Base-by-base conservation (phyloP, 1,139 yeast species). In the Yamadazyma diddensiae region DNA sequence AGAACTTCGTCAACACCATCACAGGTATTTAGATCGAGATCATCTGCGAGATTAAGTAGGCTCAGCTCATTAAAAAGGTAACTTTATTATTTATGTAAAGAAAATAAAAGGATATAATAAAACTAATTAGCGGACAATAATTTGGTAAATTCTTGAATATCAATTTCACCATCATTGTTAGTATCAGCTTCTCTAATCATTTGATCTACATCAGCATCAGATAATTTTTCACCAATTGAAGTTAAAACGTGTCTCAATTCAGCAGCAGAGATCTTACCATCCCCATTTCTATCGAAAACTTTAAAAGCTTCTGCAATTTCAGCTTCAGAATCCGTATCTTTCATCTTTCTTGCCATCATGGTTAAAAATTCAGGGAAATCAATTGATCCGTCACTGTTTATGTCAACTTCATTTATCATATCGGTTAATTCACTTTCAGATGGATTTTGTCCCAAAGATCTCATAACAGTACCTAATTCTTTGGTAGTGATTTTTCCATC, bases 401-500 rank as follows among this genome's bases (percentile, higher is more conserved):
- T 83, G 59, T 92, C 98, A 32, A 92, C 95, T 62, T 92, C 98
- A 58, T 90, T 90, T 68, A 92, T 85, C 85, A 92, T 82, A 57
- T 92, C 98, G 32, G 92, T 83, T 51, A 92, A 81, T 62, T 92
- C 98, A 47, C 90, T 81, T 62, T 92, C 97, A 26, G 95, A 82
- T 19, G 98, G 98, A 55, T 90, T 90, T 64, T 88, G 94, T 29
- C 97, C 98, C 55, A 92, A 73, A 12, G 97, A 86, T 65, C 98
- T 82, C 98, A 92, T 92, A 36, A 92, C 98, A 7, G 97, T 88
- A 46, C 98, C 97, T 51, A 92, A 74, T 64, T 92, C 98, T 56
- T 85, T 80, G 52, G 96, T 86, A 43, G 97, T 88, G 68, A 92
- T 92, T 58, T 87, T 68, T 42, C 97, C 98, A 65, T 90, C 97